Conservation (phyloP, 2,329 filamentous ascomycete species). For the Sclerotinia borealis region DNA sequence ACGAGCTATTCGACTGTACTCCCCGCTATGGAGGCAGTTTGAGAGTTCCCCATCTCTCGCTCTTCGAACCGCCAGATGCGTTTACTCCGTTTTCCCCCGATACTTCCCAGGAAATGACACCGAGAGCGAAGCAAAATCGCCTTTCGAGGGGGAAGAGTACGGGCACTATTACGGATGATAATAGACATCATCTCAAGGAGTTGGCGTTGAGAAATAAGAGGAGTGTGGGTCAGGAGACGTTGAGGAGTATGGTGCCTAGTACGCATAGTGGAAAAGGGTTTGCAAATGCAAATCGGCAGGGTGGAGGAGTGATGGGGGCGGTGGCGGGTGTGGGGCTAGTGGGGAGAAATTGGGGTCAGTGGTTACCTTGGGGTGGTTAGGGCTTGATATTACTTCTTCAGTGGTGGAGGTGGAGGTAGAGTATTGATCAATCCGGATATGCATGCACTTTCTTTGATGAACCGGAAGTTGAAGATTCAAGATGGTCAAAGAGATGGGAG, state of each 20-base stretch:
- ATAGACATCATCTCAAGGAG: conserved; percentile 18
- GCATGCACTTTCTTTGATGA: not conserved
- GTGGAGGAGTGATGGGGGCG: not conserved
- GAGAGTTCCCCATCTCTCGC: not conserved
- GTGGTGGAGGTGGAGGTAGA: too few relatives aligned
- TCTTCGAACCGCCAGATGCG: conserved; percentile 12
- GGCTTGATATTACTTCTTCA: not conserved
- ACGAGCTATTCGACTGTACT: not conserved
- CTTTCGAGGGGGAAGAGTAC: not conserved
- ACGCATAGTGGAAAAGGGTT: conserved; percentile 13
- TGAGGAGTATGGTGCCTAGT: conserved; percentile 24
- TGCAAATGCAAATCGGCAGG: not conserved
- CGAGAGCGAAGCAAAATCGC: not conserved
- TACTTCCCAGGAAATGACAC: conserved; percentile 14
- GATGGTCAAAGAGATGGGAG: not conserved
- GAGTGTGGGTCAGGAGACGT: conserved; percentile 21
- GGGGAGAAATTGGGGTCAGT: conserved; percentile 8
- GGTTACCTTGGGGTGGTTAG: conserved; percentile 3
- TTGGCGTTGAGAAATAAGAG: conserved; percentile 23
- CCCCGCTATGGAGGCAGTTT: not conserved
- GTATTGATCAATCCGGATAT: not conserved
- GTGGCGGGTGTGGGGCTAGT: conserved; percentile 4
- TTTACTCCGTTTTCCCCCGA: too few relatives aligned
- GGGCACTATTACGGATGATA: conserved; percentile 3
- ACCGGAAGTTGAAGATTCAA: not conserved